Percentiles rank a stretch among this genome's conserved stretches.
These are phyloP conservation scores for Gossypium mustelinum DNA, from an alignment of 345 rosid genomes.

Conservation along the genomic window DNA sequence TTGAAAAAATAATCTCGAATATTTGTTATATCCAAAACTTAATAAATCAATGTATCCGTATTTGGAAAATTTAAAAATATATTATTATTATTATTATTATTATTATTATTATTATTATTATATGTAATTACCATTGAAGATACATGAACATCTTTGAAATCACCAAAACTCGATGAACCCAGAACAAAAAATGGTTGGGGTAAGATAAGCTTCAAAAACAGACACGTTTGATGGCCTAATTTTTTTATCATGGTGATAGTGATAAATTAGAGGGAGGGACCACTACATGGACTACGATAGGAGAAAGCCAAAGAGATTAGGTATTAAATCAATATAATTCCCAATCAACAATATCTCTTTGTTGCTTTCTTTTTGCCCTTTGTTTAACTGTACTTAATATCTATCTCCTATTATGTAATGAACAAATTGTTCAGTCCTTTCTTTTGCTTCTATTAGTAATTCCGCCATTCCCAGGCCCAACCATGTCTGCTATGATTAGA, in stretches of 20 bases:
- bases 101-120: no score
- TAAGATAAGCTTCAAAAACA: background rate
- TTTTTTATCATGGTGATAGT: background rate
- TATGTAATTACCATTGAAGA: no score
- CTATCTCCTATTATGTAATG: background rate
- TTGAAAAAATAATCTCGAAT: no score
- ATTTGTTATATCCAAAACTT: no score
- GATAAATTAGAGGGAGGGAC: conserved; percentile 4
- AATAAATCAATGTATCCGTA: no score
- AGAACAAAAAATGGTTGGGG: background rate
- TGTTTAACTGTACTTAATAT: background rate
- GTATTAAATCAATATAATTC: background rate
- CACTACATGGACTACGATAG: background rate
- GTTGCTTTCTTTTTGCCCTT: background rate
- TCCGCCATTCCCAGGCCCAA: no score
- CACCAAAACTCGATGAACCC: background rate
- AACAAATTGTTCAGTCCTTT: background rate
- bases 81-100: no score
- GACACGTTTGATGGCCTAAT: background rate
- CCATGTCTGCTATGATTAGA: no score
- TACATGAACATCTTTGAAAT: background rate
- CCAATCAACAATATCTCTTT: background rate
- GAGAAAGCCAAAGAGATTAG: background rate
- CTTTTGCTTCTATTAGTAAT: no score
- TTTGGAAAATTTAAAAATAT: no score